Conservation (phyloP, 306 rosid genomes). For the cucumber (Cucumis sativus) region DNA sequence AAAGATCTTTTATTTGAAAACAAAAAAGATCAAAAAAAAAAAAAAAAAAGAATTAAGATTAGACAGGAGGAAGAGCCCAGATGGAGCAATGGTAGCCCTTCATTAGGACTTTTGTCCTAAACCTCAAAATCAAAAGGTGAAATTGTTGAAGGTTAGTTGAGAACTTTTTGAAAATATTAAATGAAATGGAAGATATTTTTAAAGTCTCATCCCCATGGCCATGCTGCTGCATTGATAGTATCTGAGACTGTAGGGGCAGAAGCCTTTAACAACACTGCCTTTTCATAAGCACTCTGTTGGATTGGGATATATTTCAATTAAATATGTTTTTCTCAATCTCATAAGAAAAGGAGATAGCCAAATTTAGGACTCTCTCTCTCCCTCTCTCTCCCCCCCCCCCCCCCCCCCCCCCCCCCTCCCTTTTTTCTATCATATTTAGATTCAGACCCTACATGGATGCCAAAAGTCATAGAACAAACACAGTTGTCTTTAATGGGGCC, state of each 20-base stretch:
- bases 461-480: not conserved
- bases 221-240: not conserved
- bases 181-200: not conserved
- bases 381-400: too few species aligned
- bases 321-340: not conserved
- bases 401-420: too few species aligned
- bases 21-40: not conserved
- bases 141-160: constrained; percentile 1
- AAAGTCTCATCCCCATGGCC: not conserved
- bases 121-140: not conserved
- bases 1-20: not conserved
- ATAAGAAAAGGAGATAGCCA: not conserved
- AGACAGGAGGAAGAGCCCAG: not conserved
- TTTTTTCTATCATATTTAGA: not conserved
- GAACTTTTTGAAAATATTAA: not conserved
- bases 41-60: not conserved
- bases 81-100: not conserved
- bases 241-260: not conserved
- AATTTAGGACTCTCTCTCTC: not conserved
- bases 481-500: not conserved
- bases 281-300: not conserved
- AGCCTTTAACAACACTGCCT: not conserved
- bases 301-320: not conserved
- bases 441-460: not conserved
- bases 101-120: not conserved